phyloP scores from a whole-genome alignment of 768 basidiomycete genomes.

The Myochromella boudieri region DNA sequence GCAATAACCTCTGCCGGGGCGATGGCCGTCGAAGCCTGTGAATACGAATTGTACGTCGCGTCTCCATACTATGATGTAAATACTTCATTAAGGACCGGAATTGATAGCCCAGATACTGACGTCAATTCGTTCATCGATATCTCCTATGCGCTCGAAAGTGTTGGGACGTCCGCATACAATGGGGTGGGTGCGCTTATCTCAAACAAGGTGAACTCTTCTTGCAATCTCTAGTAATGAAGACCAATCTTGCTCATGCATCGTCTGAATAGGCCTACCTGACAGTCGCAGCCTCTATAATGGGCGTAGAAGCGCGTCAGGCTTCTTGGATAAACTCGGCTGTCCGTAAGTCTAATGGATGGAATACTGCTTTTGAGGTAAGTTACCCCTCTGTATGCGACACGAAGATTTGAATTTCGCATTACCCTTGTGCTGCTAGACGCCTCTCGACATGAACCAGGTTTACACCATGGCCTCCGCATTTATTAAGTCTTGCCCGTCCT shows the following conservation, averaged over 20 bases:
- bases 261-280: slow-evolving; percentile 41
- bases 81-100: background rate
- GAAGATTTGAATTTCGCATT: background rate
- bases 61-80: background rate
- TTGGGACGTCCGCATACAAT: slow-evolving; percentile 57
- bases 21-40: slow-evolving; percentile 48
- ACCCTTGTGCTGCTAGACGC: slow-evolving; percentile 25
- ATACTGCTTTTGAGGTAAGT: slow-evolving; percentile 56
- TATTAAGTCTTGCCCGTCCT: slow-evolving; percentile 51
- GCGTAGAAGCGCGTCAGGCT: slow-evolving; percentile 63
- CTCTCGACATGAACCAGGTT: slow-evolving; percentile 39
- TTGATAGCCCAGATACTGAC: slow-evolving; percentile 41
- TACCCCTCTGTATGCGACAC: background rate
- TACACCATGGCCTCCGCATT: slow-evolving; percentile 41
- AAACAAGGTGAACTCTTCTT: slow-evolving; percentile 30
- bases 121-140: slow-evolving; percentile 48
- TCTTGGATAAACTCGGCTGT: slow-evolving; percentile 58
- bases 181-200: slow-evolving; percentile 50
- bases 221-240: background rate
- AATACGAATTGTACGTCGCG: slow-evolving; percentile 55
- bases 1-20: slow-evolving; percentile 38
- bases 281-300: slow-evolving; percentile 58
- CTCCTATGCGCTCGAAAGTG: slow-evolving; percentile 53
- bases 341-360: slow-evolving; percentile 51
- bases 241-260: background rate